Evolutionary conservation across 805 yeast genomes (phyloP).

Genomic region (Tetrapisispora fleetii): DNA sequence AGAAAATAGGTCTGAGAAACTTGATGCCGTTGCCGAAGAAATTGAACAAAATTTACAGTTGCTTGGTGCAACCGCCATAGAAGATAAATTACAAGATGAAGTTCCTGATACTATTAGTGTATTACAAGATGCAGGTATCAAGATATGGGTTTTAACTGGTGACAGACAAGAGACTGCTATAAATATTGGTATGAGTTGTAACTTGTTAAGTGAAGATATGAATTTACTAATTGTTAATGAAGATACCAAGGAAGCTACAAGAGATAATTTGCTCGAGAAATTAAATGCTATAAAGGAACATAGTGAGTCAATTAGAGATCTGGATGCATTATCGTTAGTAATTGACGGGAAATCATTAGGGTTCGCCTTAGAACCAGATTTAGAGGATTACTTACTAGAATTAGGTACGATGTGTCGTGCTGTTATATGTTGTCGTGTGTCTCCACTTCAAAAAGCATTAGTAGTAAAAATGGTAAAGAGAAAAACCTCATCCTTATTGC

Average conservation of each 20-base stretch:
- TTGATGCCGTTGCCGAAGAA: slow-evolving; percentile 82
- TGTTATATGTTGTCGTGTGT: slow-evolving; percentile 94
- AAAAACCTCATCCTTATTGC: slow-evolving; percentile 57
- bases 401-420: slow-evolving; percentile 86
- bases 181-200: slow-evolving; percentile 97
- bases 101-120: slow-evolving; percentile 97
- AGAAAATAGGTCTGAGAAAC: slow-evolving; percentile 58
- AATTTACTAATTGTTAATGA: slow-evolving; percentile 83
- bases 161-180: slow-evolving; percentile 98
- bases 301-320: slow-evolving; percentile 56
- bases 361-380: slow-evolving; percentile 71
- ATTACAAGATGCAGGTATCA: slow-evolving; percentile 92
- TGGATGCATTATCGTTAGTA: slow-evolving; percentile 73
- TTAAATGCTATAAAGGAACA: slow-evolving; percentile 61
- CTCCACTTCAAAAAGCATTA: slow-evolving; percentile 92
- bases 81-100: slow-evolving; percentile 94
- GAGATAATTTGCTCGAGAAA: slow-evolving; percentile 62
- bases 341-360: slow-evolving; percentile 91
- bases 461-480: slow-evolving; percentile 91
- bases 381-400: slow-evolving; percentile 69
- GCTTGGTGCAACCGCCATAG: slow-evolving; percentile 96
- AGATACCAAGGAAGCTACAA: slow-evolving; percentile 67
- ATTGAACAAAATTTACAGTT: slow-evolving; percentile 74
- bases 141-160: slow-evolving; percentile 96
- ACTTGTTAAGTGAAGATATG: slow-evolving; percentile 90